Percentiles rank a stretch among this genome's conserved stretches.
phyloP scores from a whole-genome alignment of 768 basidiomycete species.

The Clitopilus hobsonii region DNA sequence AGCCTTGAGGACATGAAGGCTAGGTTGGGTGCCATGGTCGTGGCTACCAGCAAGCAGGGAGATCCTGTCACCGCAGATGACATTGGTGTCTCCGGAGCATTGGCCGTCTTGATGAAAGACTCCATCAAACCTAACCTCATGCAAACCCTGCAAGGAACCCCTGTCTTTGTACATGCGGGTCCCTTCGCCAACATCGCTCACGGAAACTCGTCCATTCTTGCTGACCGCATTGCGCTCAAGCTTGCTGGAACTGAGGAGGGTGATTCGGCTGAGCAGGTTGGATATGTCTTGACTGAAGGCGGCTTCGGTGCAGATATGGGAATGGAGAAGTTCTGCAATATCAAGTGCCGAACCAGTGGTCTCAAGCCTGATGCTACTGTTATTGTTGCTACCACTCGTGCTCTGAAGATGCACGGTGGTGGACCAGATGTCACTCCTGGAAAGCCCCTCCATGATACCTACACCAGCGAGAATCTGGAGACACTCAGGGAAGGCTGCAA shows the following conservation, averaged over 20 bases:
- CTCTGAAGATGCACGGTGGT: conserved; percentile 99
- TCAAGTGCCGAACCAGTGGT: conserved; percentile 94
- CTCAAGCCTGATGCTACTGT: conserved; percentile 91
- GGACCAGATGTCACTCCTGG: conserved; percentile 96
- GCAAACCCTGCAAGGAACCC: conserved; percentile 97
- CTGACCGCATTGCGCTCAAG: conserved; percentile 95
- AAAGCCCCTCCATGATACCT: conserved; percentile 89
- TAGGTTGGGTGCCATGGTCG: conserved; percentile 93
- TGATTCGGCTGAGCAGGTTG: conserved; percentile 72
- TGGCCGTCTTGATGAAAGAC: conserved; percentile 97
- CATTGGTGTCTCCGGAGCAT: conserved; percentile 89
- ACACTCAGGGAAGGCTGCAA: conserved; percentile 88
- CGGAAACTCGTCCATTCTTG: conserved; percentile 96
- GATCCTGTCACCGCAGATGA: conserved; percentile 95
- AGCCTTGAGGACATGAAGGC: conserved; percentile 88
- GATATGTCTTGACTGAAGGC: conserved; percentile 97
- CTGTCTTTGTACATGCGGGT: conserved; percentile 98
- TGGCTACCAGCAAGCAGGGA: conserved; percentile 87
- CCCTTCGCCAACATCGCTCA: conserved; percentile 99
- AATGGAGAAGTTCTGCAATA: conserved; percentile 99
- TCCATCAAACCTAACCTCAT: conserved; percentile 99
- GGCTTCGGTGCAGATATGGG: conserved; percentile 99
- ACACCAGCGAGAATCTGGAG: conserved; percentile 89
- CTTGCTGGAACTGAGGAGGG: conserved; percentile 94
- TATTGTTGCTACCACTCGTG: conserved; percentile 95